Evolutionary conservation across 2,329 filamentous ascomycete genomes (phyloP), one percentile per base, ranked within the genome.

Genomic region (Pezicula carpinea): DNA sequence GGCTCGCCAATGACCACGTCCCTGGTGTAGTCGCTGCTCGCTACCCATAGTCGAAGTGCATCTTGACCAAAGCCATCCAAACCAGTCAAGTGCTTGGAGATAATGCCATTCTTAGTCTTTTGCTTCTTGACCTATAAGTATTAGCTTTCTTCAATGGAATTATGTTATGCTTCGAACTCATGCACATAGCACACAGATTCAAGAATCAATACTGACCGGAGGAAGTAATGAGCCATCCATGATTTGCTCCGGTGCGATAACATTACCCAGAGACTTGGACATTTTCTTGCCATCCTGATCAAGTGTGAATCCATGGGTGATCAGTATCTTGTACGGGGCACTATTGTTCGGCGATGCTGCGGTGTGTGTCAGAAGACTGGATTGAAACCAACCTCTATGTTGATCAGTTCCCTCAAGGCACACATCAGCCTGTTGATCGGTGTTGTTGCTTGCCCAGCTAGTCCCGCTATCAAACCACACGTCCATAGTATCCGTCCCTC

Each of bases 381-480:
- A 97, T 67, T 99, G 93, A 64, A 99, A 99, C 93, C 93, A 99
- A 23, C 93, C 93, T 33, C 93, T 85, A 66, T 99, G 93, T 65
- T 99, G 93, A 65, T 99, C 93, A 3, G 86, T 88, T 26, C 93
- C 93, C 69, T 99, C 93, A 3, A 97, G 77, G 63, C 95, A 97
- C 19, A 97, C 78, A 64, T 99, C 90, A 0, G 89, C 89, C 19
- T 64, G 83, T 54, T 64, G 61, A 7, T 66, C 57, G 13, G 26
- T 29, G 13, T 29, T 3, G 22, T 70, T 73, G 61, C 80, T 75
- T 4, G 75, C 86, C 93, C 93, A 99, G 61, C 89, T 96, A 42
- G 87, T 96, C 5, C 93, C 93, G 55, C 93, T 97, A 65, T 99
- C 93, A 58, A 99, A 99, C 93, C 93, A 99, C 8, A 99, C 93